Percentiles rank a stretch among this genome's conserved stretches.
phyloP scores from a whole-genome alignment of 192 early-diverging fungal genomes.

The Mycoemilia scoparia region DNA sequence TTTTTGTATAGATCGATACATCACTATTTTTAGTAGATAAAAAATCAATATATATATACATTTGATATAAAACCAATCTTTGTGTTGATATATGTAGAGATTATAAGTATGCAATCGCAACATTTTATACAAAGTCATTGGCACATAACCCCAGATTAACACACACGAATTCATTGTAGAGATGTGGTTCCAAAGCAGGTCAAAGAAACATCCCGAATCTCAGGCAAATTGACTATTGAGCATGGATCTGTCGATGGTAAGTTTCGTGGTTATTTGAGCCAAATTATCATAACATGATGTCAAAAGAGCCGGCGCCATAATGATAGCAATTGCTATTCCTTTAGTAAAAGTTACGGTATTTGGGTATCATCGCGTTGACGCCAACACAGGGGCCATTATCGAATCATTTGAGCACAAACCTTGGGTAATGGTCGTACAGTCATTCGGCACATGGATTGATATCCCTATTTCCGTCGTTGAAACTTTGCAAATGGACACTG shows the following conservation, averaged over 20 bases:
- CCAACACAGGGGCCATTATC: slow-evolving; percentile 2
- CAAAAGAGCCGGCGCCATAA: too few species aligned
- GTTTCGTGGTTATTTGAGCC: not conserved
- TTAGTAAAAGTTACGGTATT: slow-evolving; percentile 6
- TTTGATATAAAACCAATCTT: too few species aligned
- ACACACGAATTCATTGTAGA: not conserved
- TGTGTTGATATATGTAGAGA: too few species aligned
- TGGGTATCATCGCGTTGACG: slow-evolving; percentile 19
- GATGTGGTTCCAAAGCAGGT: slow-evolving; percentile 1
- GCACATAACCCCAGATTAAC: too few species aligned
- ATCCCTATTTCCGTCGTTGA: slow-evolving; percentile 2
- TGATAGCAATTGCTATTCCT: too few species aligned
- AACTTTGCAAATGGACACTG: not conserved
- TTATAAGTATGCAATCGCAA: too few species aligned
- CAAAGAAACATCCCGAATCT: not conserved
- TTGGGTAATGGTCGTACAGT: not conserved
- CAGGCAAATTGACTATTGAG: too few species aligned
- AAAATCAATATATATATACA: too few species aligned
- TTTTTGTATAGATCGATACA: too few species aligned
- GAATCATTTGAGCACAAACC: slow-evolving; percentile 10
- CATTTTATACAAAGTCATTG: too few species aligned
- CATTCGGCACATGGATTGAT: slow-evolving; percentile 14
- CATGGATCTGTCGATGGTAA: not conserved
- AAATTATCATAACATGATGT: slow-evolving; percentile 3
- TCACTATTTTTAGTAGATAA: too few species aligned